Evolutionary conservation across 306 rosid species (phyloP), one percentile per base, ranked within the genome.

Genomic region (Cicer bijugum): DNA sequence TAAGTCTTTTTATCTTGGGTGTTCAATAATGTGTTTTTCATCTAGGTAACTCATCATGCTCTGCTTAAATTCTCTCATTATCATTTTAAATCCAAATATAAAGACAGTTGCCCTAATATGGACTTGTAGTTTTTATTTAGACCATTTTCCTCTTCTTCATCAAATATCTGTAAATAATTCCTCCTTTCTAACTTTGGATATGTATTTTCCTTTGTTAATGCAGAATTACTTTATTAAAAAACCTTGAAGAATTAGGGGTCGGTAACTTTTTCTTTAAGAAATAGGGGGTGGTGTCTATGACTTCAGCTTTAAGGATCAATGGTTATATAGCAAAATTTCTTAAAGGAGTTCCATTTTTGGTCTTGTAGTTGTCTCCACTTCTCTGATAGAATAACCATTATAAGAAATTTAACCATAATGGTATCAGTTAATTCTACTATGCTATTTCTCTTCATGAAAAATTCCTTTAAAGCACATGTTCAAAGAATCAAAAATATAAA

Each of bases 91-190:
- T 59, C 17, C 64, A 68, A 23, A 23, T 23, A 23, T 23, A 23
- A 23, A 23, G 33, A 23, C 33, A 23, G 4, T 61, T 39, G 1
- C 14, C 65, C 15, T 50, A 35, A 63, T 51, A 51, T 38, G 53
- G 53, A 64, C 5, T 51, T 44, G 33, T 53, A 78, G 53, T 60
- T 53, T 16, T 12, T 45, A 72, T 79, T 64, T 12, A 28, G 67
- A 35, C 6, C 17, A 68, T 55, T 33, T 52, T 50, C 23, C 8
- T 23, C 17, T 23, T 23, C 11, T 57, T 43, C 35, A 19, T 7
- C 7, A 19, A 38, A 5, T 42, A 28, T 60, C 68, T 45, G 12
- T 35, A 45, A 72, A 14, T 28, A 43, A 44, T 57, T 64, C 9
- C 37, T 15, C 70, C 51, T 56, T 19, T 16, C 61, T 20, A 7